Evolutionary conservation across 495 filamentous ascomycete species (phyloP).

Genomic region (Aspergillus taichungensis): DNA sequence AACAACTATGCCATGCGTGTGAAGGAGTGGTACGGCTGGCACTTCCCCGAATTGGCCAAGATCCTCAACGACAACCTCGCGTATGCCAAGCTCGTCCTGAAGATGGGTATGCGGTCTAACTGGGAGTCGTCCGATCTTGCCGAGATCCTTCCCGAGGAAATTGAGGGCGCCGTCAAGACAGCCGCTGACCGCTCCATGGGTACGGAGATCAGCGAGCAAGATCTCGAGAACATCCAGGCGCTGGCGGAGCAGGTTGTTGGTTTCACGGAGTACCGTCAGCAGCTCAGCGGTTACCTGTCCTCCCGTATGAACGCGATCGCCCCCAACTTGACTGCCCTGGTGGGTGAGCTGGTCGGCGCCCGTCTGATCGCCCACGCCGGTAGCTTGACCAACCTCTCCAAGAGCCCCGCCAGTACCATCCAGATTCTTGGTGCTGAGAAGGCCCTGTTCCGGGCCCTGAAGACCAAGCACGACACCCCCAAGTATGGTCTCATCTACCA

Average conservation of each 20-base stretch:
- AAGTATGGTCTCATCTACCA: slow-evolving; percentile 99
- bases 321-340: slow-evolving; percentile 87
- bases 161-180: slow-evolving; percentile 83
- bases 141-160: slow-evolving; percentile 92
- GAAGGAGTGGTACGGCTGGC: slow-evolving; percentile 99
- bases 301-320: slow-evolving; percentile 96
- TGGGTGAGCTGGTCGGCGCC: slow-evolving; percentile 91
- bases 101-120: slow-evolving; percentile 79
- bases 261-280: slow-evolving; percentile 79
- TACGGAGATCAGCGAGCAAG: slow-evolving; percentile 84
- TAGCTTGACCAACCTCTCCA: slow-evolving; percentile 90
- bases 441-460: slow-evolving; percentile 93
- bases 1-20: slow-evolving; percentile 98
- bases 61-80: slow-evolving; percentile 98
- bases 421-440: slow-evolving; percentile 99
- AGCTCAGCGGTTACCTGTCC: slow-evolving; percentile 81
- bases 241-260: slow-evolving; percentile 89
- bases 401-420: slow-evolving; percentile 90
- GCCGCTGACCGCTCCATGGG: slow-evolving; percentile 97
- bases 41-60: slow-evolving; percentile 94
- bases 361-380: slow-evolving; percentile 93
- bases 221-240: slow-evolving; percentile 81
- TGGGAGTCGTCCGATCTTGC: slow-evolving; percentile 68
- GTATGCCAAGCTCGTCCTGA: slow-evolving; percentile 76
- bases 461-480: slow-evolving; percentile 98